Evolutionary conservation across 805 yeast species (phyloP), one percentile per base, ranked within the genome.

Genomic region (Yarrowia divulgata): DNA sequence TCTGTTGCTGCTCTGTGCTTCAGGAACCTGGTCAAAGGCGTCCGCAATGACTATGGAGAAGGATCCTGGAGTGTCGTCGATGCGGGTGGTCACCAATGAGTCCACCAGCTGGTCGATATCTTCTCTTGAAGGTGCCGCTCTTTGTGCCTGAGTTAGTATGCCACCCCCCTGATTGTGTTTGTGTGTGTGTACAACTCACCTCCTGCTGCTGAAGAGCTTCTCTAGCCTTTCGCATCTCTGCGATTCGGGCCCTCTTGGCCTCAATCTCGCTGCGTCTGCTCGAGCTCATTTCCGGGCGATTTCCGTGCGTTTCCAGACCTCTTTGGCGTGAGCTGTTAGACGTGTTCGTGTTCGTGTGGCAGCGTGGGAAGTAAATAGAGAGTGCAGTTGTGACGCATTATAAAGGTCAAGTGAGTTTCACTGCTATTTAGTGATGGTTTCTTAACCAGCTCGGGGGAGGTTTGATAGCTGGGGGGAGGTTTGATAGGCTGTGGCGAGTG

Each of bases 141-240:
- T 29, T 13, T 45, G 50, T 9, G 50, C 52, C 66, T 60, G 66
- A 32, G 66, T 60, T 60, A 60, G 42, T 42, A 4, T 7, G 12
- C 23, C 3, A 40, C 14, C 43, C 34, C n/a, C 43, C 32, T 54
- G 45, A 12, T 5, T 32, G 39, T 16, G 55, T 8, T 16, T 29
- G 37, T 35, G 43, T 35, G 29, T 16, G 32, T 19, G 19, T 16
- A 16, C 5, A 0, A 60, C 66, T n/a, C 32, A 60, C 66, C 66
- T 60, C 66, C 34, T 60, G 52, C 52, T 43, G 58, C 49, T 42
- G 71, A 29, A 49, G 19, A 12, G 70, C 71, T 12, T 79, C 83
- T 40, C 89, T 75, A 72, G 81, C 82, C 46, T 80, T 81, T 43
- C 86, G 77, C n/a, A 87, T 79, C 75, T 84, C 85, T 40, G 85